Percentiles rank a stretch among this genome's conserved stretches.
Conservation (phyloP, 2,329 filamentous ascomycete genomes). For the Trichophyton equinum region DNA sequence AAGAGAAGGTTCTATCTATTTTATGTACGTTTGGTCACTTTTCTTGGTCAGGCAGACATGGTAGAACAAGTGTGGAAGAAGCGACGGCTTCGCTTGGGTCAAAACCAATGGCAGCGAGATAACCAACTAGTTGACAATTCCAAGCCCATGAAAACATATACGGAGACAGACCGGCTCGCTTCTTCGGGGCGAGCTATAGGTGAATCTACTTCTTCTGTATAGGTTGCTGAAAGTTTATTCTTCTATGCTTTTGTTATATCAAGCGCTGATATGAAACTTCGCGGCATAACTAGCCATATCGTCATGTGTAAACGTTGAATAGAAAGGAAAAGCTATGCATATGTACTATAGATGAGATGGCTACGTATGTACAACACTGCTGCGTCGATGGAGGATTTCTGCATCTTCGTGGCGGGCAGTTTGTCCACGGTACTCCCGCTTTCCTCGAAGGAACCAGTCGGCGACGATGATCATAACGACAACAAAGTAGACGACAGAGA, state of each 20-base stretch:
- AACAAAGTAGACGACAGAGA: slow-evolving; percentile 27
- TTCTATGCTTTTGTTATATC: neutral
- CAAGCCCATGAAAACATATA: neutral
- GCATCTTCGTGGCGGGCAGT: slow-evolving; percentile 16
- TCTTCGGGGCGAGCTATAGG: neutral
- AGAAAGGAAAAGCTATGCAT: neutral
- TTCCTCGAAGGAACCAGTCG: slow-evolving; percentile 27
- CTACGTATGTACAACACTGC: neutral
- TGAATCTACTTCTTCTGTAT: neutral
- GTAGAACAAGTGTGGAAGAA: neutral
- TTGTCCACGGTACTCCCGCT: slow-evolving; percentile 21
- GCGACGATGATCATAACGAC: slow-evolving; percentile 24
- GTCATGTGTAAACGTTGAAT: neutral
- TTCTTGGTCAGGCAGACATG: neutral
- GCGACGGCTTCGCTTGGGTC: neutral
- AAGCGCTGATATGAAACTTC: neutral
- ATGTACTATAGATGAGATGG: neutral
- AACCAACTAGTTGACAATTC: neutral
- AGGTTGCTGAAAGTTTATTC: neutral
- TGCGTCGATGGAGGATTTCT: slow-evolving; percentile 5
- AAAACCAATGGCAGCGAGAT: neutral
- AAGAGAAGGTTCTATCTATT: neutral
- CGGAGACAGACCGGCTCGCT: neutral
- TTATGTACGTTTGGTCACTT: neutral
- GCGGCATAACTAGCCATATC: neutral